Conservation (phyloP, 257 asterid species). For the Solanum chilense region DNA sequence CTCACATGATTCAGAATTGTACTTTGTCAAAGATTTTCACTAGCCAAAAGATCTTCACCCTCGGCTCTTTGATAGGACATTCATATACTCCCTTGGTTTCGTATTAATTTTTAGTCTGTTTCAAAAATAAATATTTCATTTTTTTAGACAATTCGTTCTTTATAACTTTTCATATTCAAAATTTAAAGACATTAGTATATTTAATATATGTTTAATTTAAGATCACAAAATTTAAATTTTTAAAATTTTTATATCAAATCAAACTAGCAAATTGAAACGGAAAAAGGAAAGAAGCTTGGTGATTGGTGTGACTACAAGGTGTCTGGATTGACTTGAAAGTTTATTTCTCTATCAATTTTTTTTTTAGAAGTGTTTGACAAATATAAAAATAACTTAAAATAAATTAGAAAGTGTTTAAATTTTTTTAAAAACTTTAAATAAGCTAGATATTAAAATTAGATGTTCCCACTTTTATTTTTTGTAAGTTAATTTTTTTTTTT, state of each 20-base stretch:
- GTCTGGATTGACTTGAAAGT: too few relatives aligned
- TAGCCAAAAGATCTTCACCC: not conserved
- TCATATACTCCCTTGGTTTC: not conserved
- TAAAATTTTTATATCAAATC: too few relatives aligned
- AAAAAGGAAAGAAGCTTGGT: not conserved
- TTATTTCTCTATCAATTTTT: too few relatives aligned
- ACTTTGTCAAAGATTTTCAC: not conserved
- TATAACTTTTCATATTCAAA: not conserved
- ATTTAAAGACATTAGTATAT: not conserved
- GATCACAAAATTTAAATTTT: not conserved
- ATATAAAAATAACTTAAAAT: too few relatives aligned
- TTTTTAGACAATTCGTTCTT: too few relatives aligned
- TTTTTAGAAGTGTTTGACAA: not conserved
- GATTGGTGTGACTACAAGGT: not conserved
- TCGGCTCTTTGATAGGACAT: not conserved
- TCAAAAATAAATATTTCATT: not conserved
- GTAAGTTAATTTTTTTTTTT: too few relatives aligned
- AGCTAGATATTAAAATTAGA: too few relatives aligned
- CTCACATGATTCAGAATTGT: not conserved
- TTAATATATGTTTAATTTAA: not conserved
- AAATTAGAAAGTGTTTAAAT: accelerated
- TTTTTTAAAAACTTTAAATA: too few relatives aligned
- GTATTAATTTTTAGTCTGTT: not conserved
- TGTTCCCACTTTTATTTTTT: too few relatives aligned
- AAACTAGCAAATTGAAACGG: not conserved